These are phyloP conservation scores for Murraya paniculata DNA, from an alignment of 345 rosid species.

Conservation along the genomic window DNA sequence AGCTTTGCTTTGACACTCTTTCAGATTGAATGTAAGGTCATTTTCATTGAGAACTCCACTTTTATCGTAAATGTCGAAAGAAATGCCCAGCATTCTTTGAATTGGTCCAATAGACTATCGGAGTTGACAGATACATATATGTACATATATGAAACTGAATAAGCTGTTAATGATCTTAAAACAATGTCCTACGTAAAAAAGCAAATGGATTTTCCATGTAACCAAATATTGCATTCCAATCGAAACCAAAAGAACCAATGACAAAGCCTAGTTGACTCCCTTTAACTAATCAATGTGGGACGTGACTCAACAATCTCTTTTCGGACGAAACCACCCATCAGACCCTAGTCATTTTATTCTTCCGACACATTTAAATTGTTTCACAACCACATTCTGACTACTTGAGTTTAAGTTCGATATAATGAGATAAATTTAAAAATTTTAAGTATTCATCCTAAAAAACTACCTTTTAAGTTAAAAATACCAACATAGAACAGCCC, in stretches of 20 bases:
- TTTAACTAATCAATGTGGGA: no score
- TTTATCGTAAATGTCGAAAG: slow-evolving; percentile 13
- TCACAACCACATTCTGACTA: no score
- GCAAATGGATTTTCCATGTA: not conserved
- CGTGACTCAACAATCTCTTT: fast-evolving
- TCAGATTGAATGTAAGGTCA: not conserved
- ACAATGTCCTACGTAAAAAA: no score
- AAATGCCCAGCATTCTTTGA: slow-evolving; percentile 15
- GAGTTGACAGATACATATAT: slow-evolving; percentile 17
- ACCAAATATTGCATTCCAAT: not conserved
- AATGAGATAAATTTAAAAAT: no score
- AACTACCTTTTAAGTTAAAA: no score
- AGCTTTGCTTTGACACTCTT: slow-evolving; percentile 11
- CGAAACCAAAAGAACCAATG: slow-evolving; percentile 7
- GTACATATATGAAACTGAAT: slow-evolving; percentile 22
- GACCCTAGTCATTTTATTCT: no score
- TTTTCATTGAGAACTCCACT: not conserved
- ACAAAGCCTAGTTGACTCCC: not conserved
- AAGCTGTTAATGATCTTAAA: slow-evolving; percentile 14
- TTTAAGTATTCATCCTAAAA: no score
- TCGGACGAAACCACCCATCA: fast-evolving
- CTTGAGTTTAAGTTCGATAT: no score
- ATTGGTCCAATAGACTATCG: slow-evolving; percentile 24
- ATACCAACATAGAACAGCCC: no score
- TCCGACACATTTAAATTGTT: no score